Evolutionary conservation across 2,329 filamentous ascomycete genomes (phyloP).

Genomic region (Biscogniauxia marginata): DNA sequence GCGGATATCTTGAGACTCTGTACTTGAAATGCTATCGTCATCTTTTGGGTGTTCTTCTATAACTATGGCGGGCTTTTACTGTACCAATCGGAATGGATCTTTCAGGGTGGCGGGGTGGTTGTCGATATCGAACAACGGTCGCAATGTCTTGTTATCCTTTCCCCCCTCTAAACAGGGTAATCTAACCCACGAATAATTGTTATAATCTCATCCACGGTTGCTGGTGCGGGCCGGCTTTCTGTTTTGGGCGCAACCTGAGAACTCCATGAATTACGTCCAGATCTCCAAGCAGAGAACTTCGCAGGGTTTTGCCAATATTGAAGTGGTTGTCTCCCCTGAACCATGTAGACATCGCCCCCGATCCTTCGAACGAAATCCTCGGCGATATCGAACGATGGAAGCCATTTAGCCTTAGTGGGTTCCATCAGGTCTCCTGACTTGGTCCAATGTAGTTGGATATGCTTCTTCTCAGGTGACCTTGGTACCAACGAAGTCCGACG

Average conservation of each 20-base stretch:
- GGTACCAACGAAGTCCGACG: too few relatives aligned
- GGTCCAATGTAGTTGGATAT: constrained; percentile 4
- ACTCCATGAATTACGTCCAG: not conserved
- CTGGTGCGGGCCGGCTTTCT: not conserved
- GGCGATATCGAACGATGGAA: not conserved
- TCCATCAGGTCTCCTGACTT: not conserved
- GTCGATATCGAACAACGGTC: not conserved
- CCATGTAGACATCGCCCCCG: constrained; percentile 3
- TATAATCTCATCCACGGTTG: not conserved
- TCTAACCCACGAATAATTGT: not conserved
- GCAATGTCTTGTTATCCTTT: not conserved
- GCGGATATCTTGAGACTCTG: constrained; percentile 20
- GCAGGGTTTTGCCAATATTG: constrained; percentile 5
- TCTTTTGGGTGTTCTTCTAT: constrained; percentile 2
- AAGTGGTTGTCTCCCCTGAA: not conserved
- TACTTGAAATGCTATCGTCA: constrained; percentile 5
- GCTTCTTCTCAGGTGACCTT: not conserved
- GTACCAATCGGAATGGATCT: not conserved
- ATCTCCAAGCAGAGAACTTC: not conserved
- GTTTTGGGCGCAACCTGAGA: not conserved
- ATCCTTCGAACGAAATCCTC: constrained; percentile 1
- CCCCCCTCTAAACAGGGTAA: not conserved
- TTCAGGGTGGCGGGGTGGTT: not conserved
- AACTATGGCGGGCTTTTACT: not conserved
- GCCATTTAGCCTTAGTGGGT: constrained; percentile 4